A percentile compares a stretch with the other conserved stretches of the same genome.
These are phyloP conservation scores for Lasiodiplodia citricola DNA, from an alignment of 2,329 filamentous ascomycete species.

Conservation along the genomic window DNA sequence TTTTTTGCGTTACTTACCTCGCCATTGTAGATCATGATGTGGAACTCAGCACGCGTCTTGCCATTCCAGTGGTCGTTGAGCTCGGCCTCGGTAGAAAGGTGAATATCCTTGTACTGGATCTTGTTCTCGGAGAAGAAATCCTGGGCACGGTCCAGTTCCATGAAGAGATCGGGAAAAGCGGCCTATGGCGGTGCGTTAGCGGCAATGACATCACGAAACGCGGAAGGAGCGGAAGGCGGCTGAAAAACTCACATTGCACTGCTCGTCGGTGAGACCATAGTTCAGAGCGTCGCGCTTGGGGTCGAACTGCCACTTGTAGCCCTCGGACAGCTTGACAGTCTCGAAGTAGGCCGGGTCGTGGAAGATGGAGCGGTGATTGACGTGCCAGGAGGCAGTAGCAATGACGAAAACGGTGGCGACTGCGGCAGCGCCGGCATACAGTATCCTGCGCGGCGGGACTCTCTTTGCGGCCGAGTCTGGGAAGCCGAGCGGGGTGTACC, in stretches of 20 bases:
- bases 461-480: neutral
- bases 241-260: constrained; percentile 21
- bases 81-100: constrained; percentile 10
- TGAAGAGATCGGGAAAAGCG: constrained; percentile 22
- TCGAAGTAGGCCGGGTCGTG: constrained; percentile 3
- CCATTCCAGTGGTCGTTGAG: constrained; percentile 7
- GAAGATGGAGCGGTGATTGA: neutral
- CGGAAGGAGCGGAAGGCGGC: neutral
- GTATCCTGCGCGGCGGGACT: constrained; percentile 9
- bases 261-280: constrained; percentile 21
- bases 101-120: constrained; percentile 13
- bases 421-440: constrained; percentile 6
- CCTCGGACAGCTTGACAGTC: constrained; percentile 1
- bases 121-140: constrained; percentile 9
- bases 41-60: constrained; percentile 10
- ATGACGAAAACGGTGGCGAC: neutral
- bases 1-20: neutral
- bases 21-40: constrained; percentile 24
- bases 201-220: neutral
- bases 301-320: constrained; percentile 22
- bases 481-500: constrained; percentile 20
- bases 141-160: constrained; percentile 17
- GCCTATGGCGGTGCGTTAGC: neutral
- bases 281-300: constrained; percentile 14
- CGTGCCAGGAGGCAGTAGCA: neutral